Conservation (phyloP, 2,329 filamentous ascomycete species). For the Penicillium sp. region DNA sequence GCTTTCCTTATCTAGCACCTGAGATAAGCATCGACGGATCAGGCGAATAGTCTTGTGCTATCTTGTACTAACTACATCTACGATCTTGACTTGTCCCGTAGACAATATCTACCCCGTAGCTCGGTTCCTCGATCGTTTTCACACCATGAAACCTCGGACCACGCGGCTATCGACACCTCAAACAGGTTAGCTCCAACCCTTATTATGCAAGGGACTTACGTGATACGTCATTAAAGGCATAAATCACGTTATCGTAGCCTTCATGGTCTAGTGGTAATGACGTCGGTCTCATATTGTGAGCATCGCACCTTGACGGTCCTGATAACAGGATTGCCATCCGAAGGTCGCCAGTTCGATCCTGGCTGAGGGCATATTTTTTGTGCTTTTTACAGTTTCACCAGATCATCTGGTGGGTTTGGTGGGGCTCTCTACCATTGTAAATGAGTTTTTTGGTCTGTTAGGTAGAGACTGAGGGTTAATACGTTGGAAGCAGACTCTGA, state of each 20-base stretch:
- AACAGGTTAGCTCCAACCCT: not conserved
- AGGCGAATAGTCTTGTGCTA: not conserved
- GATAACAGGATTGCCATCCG: conserved; percentile 25
- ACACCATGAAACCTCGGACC: not conserved
- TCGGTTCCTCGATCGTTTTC: not conserved
- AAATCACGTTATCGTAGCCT: conserved; percentile 6
- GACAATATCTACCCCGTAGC: not conserved
- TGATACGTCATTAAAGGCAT: not conserved
- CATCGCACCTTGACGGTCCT: conserved; percentile 18
- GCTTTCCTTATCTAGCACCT: not conserved
- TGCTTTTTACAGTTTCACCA: not conserved
- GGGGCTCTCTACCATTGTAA: too few relatives aligned
- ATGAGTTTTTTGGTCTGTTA: too few relatives aligned
- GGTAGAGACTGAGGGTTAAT: too few relatives aligned
- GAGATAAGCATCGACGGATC: not conserved
- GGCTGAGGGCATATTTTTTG: conserved; percentile 21
- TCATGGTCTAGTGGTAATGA: conserved; percentile 27
- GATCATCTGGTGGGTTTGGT: too few relatives aligned
- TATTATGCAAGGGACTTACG: too few relatives aligned
- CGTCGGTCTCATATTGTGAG: conserved; percentile 24
- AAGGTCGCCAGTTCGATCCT: conserved; percentile 29
- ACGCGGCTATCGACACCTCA: not conserved
- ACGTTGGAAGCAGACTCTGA: too few relatives aligned
- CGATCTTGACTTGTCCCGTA: not conserved
- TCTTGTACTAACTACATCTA: not conserved